Conservation (phyloP, 805 yeast genomes). For the Pichia ethanolica region DNA sequence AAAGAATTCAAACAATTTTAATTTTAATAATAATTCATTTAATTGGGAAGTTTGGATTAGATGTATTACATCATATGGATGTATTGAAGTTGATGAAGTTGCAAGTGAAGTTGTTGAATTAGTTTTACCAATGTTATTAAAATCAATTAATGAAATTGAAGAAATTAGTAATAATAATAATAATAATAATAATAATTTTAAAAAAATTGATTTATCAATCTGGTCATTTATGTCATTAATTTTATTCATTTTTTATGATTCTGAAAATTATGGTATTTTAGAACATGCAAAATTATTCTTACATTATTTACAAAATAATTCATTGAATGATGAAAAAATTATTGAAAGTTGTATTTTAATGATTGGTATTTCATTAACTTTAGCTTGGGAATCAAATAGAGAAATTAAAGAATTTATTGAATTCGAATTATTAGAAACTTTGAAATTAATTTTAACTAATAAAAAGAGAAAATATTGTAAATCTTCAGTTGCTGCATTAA, state of each 20-base stretch:
- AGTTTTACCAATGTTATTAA: conserved; percentile 23
- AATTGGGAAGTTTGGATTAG: conserved; percentile 31
- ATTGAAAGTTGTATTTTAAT: conserved; percentile 41
- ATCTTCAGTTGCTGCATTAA: conserved; percentile 45
- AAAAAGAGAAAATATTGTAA: conserved; percentile 1
- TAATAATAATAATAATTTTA: background rate
- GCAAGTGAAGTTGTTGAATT: conserved; percentile 28
- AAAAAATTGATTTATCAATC: conserved; percentile 4
- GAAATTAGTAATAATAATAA: background rate
- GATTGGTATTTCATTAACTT: conserved; percentile 36
- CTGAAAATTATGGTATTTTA: conserved; percentile 44
- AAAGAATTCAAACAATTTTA: background rate
- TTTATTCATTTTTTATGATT: conserved; percentile 38
- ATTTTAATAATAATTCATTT: background rate
- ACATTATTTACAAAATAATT: conserved; percentile 35
- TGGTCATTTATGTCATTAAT: conserved; percentile 23
- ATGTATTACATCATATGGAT: conserved; percentile 34
- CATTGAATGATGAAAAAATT: conserved; percentile 32
- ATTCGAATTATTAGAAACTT: conserved; percentile 6
- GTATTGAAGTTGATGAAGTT: conserved; percentile 46
- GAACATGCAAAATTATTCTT: conserved; percentile 36
- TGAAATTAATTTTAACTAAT: conserved; percentile 25
- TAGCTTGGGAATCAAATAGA: conserved; percentile 33
- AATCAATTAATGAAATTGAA: conserved; percentile 5
- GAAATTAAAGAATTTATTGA: conserved; percentile 20